Evolutionary conservation across 2,329 filamentous ascomycete species (phyloP).

Genomic region (Aquanectria penicillioides): DNA sequence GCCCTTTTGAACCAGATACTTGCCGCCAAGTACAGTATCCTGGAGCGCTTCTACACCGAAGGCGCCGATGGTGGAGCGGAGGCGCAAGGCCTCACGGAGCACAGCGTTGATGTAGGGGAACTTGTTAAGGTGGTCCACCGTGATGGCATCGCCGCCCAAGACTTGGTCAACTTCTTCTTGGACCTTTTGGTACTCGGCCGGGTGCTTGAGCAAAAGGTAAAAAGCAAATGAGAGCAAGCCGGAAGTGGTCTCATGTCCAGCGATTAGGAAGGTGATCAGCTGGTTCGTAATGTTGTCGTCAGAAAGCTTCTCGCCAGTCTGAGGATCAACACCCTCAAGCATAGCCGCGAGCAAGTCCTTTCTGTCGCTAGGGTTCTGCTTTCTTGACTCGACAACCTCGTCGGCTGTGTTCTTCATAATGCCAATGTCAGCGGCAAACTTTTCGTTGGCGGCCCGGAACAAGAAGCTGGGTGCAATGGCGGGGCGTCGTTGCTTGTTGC

Average conservation of each 20-base stretch:
- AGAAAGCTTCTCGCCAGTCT: conserved; percentile 72
- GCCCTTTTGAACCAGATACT: conserved; percentile 66
- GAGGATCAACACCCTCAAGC: conserved; percentile 73
- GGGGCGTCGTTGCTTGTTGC: conserved; percentile 59
- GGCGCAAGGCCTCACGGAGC: conserved; percentile 72
- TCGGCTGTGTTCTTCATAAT: conserved; percentile 64
- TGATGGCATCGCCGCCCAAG: conserved; percentile 66
- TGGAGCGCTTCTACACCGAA: conserved; percentile 65
- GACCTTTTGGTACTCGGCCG: conserved; percentile 66
- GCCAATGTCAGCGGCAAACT: conserved; percentile 65
- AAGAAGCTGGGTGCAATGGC: conserved; percentile 57
- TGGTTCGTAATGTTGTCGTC: conserved; percentile 74
- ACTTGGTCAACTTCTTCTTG: conserved; percentile 75
- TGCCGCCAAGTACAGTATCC: conserved; percentile 66
- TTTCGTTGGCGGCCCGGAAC: conserved; percentile 57
- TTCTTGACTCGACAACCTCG: conserved; percentile 69
- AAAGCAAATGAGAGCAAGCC: conserved; percentile 73
- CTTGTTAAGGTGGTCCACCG: conserved; percentile 69
- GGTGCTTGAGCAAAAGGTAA: conserved; percentile 72
- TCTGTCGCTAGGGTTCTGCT: conserved; percentile 62
- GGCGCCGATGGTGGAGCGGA: conserved; percentile 68
- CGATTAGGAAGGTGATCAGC: conserved; percentile 78
- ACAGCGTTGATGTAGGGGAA: conserved; percentile 73
- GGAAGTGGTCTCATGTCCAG: conserved; percentile 77
- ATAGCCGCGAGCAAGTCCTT: conserved; percentile 78